Evolutionary conservation across 2,329 filamentous ascomycete genomes (phyloP).

Genomic region (Xylaria sp.): DNA sequence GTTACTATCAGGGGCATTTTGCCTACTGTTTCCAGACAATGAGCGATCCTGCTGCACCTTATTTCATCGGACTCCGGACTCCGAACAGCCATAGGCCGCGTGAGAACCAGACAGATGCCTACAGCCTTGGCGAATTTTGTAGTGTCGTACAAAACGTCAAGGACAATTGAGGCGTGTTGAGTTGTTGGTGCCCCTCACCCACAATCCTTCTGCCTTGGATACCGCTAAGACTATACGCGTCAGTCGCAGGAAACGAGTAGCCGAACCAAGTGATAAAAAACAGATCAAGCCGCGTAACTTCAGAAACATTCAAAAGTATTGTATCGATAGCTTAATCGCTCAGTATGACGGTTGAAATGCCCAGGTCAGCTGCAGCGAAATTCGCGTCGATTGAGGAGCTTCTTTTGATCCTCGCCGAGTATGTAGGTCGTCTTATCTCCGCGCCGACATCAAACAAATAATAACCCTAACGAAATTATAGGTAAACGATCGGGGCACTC

Average conservation of each 20-base stretch:
- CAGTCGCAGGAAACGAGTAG: conserved; percentile 10
- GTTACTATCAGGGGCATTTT: not conserved
- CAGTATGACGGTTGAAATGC: not conserved
- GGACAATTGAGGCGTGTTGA: conserved; percentile 10
- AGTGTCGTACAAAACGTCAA: conserved; percentile 1
- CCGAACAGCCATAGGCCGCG: not conserved
- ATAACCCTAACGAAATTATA: not conserved
- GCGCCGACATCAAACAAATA: not conserved
- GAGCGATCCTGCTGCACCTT: not conserved
- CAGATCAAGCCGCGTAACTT: not conserved
- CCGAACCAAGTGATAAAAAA: not conserved
- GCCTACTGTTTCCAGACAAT: not conserved
- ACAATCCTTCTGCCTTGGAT: conserved; percentile 10
- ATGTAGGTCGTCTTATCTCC: conserved; percentile 7
- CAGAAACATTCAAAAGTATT: not conserved
- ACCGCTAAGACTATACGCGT: conserved; percentile 13
- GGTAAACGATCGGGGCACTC: conserved; percentile 23
- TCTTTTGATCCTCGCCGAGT: conserved; percentile 26
- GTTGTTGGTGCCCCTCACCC: conserved; percentile 1
- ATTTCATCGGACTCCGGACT: not conserved
- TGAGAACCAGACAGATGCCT: not conserved
- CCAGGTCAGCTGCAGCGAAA: conserved; percentile 20
- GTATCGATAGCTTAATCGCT: not conserved
- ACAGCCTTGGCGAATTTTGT: not conserved
- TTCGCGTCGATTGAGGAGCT: conserved; percentile 34